phyloP scores from a whole-genome alignment of 2,329 filamentous ascomycete genomes.

The Colletotrichum tanaceti region DNA sequence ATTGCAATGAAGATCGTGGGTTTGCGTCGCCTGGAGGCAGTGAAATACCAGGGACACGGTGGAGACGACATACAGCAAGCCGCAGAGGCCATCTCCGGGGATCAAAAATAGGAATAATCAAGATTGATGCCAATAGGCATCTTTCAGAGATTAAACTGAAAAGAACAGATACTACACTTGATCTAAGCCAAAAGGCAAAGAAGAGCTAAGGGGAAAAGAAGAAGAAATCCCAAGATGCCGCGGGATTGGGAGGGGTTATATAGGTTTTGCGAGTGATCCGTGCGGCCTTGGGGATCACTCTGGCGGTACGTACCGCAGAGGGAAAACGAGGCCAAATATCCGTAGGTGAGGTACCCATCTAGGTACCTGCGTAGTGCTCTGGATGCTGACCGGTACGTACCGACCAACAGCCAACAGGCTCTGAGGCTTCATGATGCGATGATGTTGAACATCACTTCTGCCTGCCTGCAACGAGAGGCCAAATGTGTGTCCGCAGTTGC shows the following conservation, averaged over 20 bases:
- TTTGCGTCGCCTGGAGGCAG: slow-evolving; percentile 77
- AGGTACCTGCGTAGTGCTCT: not conserved
- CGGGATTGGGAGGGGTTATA: slow-evolving; percentile 1
- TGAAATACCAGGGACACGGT: slow-evolving; percentile 80
- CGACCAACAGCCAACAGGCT: not conserved
- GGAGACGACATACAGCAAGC: slow-evolving; percentile 72
- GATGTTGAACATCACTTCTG: not conserved
- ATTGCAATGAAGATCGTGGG: slow-evolving; percentile 67
- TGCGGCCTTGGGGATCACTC: slow-evolving; percentile 17
- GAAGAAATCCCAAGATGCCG: slow-evolving; percentile 45
- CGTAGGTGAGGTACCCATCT: too few relatives aligned
- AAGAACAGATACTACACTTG: slow-evolving; percentile 86
- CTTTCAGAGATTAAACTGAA: slow-evolving; percentile 87
- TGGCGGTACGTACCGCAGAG: slow-evolving; percentile 10
- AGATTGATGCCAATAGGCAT: slow-evolving; percentile 70
- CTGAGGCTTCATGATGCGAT: too few relatives aligned
- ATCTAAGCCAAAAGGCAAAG: slow-evolving; percentile 66
- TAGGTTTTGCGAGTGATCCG: slow-evolving; percentile 8
- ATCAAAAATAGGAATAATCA: slow-evolving; percentile 81
- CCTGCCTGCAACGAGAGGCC: not conserved
- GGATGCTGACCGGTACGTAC: slow-evolving; percentile 9
- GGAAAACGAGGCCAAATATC: slow-evolving; percentile 14
- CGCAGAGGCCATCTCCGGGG: slow-evolving; percentile 63
- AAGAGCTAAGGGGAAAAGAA: slow-evolving; percentile 49
- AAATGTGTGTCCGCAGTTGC: too few relatives aligned